Evolutionary conservation across 2,329 filamentous ascomycete genomes (phyloP), one percentile per base, ranked within the genome.

Genomic region (Fusarium kyushuense): DNA sequence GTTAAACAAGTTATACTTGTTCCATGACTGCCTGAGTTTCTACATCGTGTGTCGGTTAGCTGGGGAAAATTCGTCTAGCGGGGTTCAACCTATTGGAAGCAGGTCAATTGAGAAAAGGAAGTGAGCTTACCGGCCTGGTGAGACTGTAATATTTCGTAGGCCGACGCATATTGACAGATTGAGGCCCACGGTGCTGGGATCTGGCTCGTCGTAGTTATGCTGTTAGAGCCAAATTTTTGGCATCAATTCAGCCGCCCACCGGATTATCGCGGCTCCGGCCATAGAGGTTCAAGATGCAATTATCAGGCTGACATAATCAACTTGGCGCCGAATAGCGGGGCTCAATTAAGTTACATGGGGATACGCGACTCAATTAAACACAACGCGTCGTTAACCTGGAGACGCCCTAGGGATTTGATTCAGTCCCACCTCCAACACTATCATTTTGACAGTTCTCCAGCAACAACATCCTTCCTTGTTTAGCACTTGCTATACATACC

Each of bases 21-120:
- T 97, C 96, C 95, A 97, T 84, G 94, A 93, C 84, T 96, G 92
- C 75, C 95, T 91, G 79, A 97, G 79, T 92, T 93, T 96, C 94
- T 98, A 77, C 54, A 46, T 65, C 36, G 52, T 47, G 41, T 42
- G 48, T 52, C 23, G 32, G 58, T 74, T 64, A 73, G 71, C 53
- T 53, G 36, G 63, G 46, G 19, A 42, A 47, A 59, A 59, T 66
- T 65, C 51, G 36, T 17, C 49, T 41, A 33, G 52, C 42, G 53
- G 58, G 54, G 41, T 36, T 42, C 27, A 27, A 51, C 33, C 27
- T 10, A 36, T 36, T 32, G 46, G 14, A 27, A 49, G 42, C 30
- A 48, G 41, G 59, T 45, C 51, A 61, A 53, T 58, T 27, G 32
- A 35, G 29, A 3, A 29, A 3, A 27, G 29, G 14, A 13, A 4